Base-by-base conservation (phyloP, 1,139 yeast genomes). In the Suhomyces bribrorum region DNA sequence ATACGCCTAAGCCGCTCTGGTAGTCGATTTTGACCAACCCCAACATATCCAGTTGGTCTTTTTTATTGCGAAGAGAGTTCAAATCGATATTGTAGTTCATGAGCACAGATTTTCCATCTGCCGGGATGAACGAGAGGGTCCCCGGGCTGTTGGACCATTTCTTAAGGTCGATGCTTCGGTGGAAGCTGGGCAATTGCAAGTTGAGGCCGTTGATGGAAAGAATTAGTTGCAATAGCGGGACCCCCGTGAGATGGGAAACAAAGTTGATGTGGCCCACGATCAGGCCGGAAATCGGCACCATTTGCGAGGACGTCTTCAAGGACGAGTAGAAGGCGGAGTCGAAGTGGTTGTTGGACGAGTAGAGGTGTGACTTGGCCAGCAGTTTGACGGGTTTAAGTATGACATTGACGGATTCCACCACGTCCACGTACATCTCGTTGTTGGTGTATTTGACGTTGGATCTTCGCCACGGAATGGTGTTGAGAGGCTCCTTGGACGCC, bases 361-460 rank as follows among this genome's bases (percentile, higher is more conserved):
- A 29, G 5, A 40, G 20, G 5, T 34, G 38, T 13, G 43, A 28
- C 12, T 35, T 38, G 29, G 37, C 26, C 17, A 29, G 30, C 7
- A 27, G 15, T 16, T 22, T 28, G 13, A 38, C 41, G n/a, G 68
- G 67, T 36, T 59, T 57, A 27, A 68, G 65, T 24, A 74, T 67
- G 28, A 77, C 71, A 46, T 66, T 71, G 14, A 86, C 60, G 0
- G 73, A 66, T 56, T 88, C 96, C 5, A 72, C 64, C 5, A 89
- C 60, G 59, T 89, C 97, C 7, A 89, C 83, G 57, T 81, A 86
- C 63, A 89, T 74, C 60, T 89, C 96, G 57, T 88, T 86, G 47
- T 79, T 82, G 5, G 86, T 73, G 58, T 85, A 79, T 42, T 75
- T 73, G 9, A 83, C 82, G 44, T 79, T 75, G 5, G 81, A 61